Conservation (phyloP, 768 basidiomycete genomes). For the Boletus fagicola region DNA sequence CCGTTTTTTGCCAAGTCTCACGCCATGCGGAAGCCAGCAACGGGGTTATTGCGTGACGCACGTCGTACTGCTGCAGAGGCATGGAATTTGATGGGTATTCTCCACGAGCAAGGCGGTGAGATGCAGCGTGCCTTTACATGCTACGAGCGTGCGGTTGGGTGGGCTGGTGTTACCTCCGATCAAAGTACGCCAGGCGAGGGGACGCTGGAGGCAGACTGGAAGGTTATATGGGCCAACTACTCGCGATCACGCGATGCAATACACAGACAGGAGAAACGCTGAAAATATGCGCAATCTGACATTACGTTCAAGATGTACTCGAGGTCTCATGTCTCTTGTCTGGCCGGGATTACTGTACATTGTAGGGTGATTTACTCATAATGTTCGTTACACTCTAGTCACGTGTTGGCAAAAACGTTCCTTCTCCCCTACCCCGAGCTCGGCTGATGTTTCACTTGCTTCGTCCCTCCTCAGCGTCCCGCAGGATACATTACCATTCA, state of each 20-base stretch:
- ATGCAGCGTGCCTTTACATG: conserved; percentile 50
- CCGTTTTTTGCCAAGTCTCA: conserved; percentile 45
- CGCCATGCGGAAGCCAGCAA: conserved; percentile 54
- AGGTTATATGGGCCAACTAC: conserved; percentile 58
- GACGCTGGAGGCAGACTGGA: conserved; percentile 60
- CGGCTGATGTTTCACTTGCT: conserved; percentile 17
- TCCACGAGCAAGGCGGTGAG: conserved; percentile 47
- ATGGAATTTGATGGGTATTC: conserved; percentile 70
- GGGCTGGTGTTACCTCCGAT: conserved; percentile 53
- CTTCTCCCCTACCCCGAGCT: neutral
- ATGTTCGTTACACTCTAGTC: conserved; percentile 2
- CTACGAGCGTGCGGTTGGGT: conserved; percentile 66
- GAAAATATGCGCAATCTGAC: neutral
- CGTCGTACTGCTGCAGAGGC: conserved; percentile 70
- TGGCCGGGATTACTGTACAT: neutral
- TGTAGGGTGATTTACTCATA: no score
- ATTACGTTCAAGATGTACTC: neutral
- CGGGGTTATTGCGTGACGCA: conserved; percentile 62
- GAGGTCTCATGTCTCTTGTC: neutral
- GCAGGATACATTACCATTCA: neutral
- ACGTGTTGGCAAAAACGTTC: conserved; percentile 16
- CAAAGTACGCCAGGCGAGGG: conserved; percentile 47
- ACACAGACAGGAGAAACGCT: conserved; percentile 7
- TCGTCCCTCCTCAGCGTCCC: neutral
- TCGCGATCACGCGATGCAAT: conserved; percentile 42